Evolutionary conservation across 2,329 filamentous ascomycete species (phyloP), one percentile per base, ranked within the genome.

Genomic region (Fusarium newnesense): DNA sequence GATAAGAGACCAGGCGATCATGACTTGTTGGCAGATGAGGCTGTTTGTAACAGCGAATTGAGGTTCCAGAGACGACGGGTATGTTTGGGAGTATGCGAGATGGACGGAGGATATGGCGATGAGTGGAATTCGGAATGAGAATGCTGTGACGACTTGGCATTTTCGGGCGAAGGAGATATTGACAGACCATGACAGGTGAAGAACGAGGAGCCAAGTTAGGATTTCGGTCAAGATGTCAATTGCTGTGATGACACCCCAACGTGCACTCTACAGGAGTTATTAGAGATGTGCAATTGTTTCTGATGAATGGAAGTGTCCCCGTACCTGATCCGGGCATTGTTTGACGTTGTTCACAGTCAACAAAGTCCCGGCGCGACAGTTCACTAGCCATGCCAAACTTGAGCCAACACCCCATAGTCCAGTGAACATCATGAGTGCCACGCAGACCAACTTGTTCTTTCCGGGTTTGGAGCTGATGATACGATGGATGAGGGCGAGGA

Each of bases 51-150:
- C 53, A 2, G 49, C 19, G n/a, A 76, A 75, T 39, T 75, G 74
- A 7, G 74, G 74, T 13, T 76, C 74, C 3, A 28, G 19, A 9
- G 72, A 42, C 1, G 15, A 8, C n/a, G 66, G 61, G 9, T 69
- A 75, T 30, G 12, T 47, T 10, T 24, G 15, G 0, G 65, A 58
- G 26, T 68, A 68, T 5, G 57, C 46, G 4, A 76, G 56, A 15
- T 76, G 74, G 13, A 73, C 36, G 26, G 66, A 60, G 4, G 74
- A 61, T 5, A 76, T 10, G n/a, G 62, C 69, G n/a, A 76, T 67
- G 11, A 76, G 74, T 1, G 72, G 74, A 15, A 76, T 39, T 5
- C 74, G 74, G 46, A 76, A 76, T 5, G 74, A 70, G 7, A 76
- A 76, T 2, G 69, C 74, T 43, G 64, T 49, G 6, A 69, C 40